Evolutionary conservation across 2,329 filamentous ascomycete species (phyloP), one percentile per base, ranked within the genome.

Genomic region (Calonectria ilicicola): DNA sequence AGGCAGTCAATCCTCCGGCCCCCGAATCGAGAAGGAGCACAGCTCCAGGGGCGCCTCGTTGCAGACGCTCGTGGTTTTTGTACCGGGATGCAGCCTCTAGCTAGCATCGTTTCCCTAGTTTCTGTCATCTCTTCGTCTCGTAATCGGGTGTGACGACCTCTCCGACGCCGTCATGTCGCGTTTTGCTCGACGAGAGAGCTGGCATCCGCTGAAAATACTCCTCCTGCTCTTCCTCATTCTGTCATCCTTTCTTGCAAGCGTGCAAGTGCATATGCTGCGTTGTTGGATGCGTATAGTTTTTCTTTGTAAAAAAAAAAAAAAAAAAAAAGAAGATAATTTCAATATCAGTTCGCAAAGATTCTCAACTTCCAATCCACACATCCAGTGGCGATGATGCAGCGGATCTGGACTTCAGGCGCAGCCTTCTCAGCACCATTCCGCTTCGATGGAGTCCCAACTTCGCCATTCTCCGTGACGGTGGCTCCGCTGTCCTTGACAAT

Each of bases 401-500:
- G 70, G 64, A 69, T 62, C 51, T 72, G 70, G n/a, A 72, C 70
- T 2, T 72, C 66, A 21, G 65, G 40, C 5, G 60, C 21, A 26
- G 65, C 49, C 40, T 56, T 72, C 10, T 72, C 70, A 19, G 66
- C 62, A 23, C 65, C 70, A 27, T 69, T 69, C 14, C 70, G 65
- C 60, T 78, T 78, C 23, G 53, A 60, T 60, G 76, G 77, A 23
- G 77, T 80, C 19, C 69, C 70, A 15, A 65, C 67, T 29, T 79
- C 77, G 9, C 74, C 77, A 32, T 78, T 77, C 60, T 72, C 73
- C 17, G 75, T 53, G 8, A 76, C 73, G 15, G 53, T 47, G 3
- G 69, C 26, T 3, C 72, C 72, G 44, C 63, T 77, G 15, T 76
- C 77, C 44, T 80, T 80, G 71, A 78, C 75, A 5, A 80, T 79